Base-by-base conservation (phyloP, 176 grass and related monocot genomes). In the Bonia amplexicaulis region DNA sequence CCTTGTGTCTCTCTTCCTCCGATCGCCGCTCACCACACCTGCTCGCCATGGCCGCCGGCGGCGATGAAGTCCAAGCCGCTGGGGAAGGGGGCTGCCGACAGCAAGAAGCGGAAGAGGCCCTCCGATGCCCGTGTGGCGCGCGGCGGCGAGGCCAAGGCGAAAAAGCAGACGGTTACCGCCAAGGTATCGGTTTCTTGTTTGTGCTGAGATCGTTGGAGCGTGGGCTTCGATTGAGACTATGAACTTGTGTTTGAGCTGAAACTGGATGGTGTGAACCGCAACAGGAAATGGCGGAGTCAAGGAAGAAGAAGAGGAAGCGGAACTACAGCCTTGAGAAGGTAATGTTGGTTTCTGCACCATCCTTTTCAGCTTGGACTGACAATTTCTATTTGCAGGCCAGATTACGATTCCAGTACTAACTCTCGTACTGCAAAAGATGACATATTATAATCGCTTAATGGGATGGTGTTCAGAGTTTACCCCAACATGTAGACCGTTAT, bases 291-390 rank as follows among this genome's bases (percentile, higher is more conserved):
- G 51, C 72, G 29, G 94, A 94, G 79, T 80, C 90, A 2, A 90
- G 94, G 91, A 97, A 97, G 83, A 94, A 89, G 90, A 94, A 85
- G 83, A 83, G 90, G 82, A 97, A 85, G 61, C 77, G 15, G 40
- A 88, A 97, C 77, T 97, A 97, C 77, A 85, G 20, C 85, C 88
- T 94, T 26, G 92, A 94, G 82, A 97, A 90, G 87, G 94, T 97
- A 89, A 66, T 25, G 4, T 29, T 26, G 2, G 0, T 19, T 47
- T 8, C 6, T 2, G 2, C 20, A 23, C 40, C 42, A 12, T 63
- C 14, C 33, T 22, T 48, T 71, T 39, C 1, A 61, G 4, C 31
- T 71, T 4, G 12, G 9, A 9, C 6, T 10, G 0, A n/a, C 27
- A 29, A 12, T 14, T n/a, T 23, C 71, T 76, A 48, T 1, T 12